Percentiles rank a stretch among this genome's conserved stretches.
These are phyloP conservation scores for Cercospora canescens DNA, from an alignment of 2,329 filamentous ascomycete species.

Conservation along the genomic window DNA sequence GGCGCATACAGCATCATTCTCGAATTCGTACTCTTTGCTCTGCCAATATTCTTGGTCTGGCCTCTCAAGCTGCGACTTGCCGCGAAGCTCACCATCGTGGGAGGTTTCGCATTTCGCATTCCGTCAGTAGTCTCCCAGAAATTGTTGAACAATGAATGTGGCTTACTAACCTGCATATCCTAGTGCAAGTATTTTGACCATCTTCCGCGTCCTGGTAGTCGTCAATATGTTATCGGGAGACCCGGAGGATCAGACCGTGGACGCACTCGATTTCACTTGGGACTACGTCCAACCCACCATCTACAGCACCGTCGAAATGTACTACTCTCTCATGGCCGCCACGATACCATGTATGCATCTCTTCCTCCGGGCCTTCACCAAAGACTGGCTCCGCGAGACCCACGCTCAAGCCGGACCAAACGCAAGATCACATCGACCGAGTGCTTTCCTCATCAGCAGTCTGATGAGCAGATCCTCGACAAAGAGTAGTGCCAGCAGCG, in stretches of 20 bases:
- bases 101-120: conserved; percentile 21
- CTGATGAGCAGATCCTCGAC: conserved; percentile 5
- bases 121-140: conserved; percentile 8
- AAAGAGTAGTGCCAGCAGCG: conserved; percentile 4
- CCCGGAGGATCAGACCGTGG: not conserved
- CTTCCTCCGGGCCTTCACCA: conserved; percentile 19
- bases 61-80: conserved; percentile 16
- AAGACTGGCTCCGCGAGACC: conserved; percentile 17
- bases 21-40: conserved; percentile 14
- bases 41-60: conserved; percentile 20
- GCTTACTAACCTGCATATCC: not conserved
- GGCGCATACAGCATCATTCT: conserved; percentile 17
- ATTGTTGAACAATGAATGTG: not conserved
- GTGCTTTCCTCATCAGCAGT: conserved; percentile 2
- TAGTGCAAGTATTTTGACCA: conserved; percentile 14
- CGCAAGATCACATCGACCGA: conserved; percentile 5
- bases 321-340: conserved; percentile 20
- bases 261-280: conserved; percentile 14
- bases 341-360: conserved; percentile 24
- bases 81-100: conserved; percentile 15
- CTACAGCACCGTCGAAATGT: conserved; percentile 17
- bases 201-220: conserved; percentile 15
- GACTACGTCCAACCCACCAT: conserved; percentile 14
- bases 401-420: conserved; percentile 13
- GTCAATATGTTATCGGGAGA: conserved; percentile 9